These are phyloP conservation scores for Lipomyces sp. DNA, from an alignment of 805 yeast species.

Conservation along the genomic window DNA sequence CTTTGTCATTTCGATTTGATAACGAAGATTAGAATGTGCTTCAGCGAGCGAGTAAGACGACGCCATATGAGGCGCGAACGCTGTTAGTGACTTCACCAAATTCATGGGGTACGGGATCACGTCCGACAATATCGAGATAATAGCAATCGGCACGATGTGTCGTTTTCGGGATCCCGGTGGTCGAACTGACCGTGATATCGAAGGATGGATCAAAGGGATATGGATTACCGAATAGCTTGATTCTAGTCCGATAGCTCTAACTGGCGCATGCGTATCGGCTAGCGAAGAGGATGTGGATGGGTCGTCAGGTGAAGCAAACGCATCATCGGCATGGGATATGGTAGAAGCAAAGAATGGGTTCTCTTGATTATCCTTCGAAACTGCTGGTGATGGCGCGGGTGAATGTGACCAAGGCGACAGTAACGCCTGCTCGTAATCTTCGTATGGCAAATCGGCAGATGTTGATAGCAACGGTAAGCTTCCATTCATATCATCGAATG, in stretches of 20 bases:
- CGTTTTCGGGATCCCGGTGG: constrained; percentile 17
- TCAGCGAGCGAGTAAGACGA: constrained; percentile 41
- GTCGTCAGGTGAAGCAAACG: constrained; percentile 39
- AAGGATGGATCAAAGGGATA: constrained; percentile 42
- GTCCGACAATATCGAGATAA: constrained; percentile 43
- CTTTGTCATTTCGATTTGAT: constrained; percentile 37
- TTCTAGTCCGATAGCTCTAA: constrained; percentile 45
- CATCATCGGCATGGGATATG: constrained; percentile 34
- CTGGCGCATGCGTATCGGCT: constrained; percentile 29
- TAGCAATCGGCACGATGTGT: constrained; percentile 43
- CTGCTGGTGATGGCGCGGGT: constrained; percentile 45
- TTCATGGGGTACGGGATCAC: constrained; percentile 44
- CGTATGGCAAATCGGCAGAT: constrained; percentile 32
- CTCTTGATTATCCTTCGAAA: constrained; percentile 38
- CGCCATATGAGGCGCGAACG: constrained; percentile 44
- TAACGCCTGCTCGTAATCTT: constrained; percentile 43
- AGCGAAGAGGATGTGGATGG: constrained; percentile 5
- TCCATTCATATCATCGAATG: constrained; percentile 18
- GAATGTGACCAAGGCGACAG: constrained; percentile 44
- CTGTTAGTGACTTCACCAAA: constrained; percentile 36
- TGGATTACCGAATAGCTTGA: constrained; percentile 43
- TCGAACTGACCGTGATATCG: constrained; percentile 21
- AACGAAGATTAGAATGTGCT: constrained; percentile 40
- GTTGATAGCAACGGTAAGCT: neutral
- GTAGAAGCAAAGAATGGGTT: constrained; percentile 41